Percentiles rank a stretch among this genome's conserved stretches.
These are phyloP conservation scores for Lipomyces chichibuensis DNA, from an alignment of 805 yeast genomes.

Conservation along the genomic window DNA sequence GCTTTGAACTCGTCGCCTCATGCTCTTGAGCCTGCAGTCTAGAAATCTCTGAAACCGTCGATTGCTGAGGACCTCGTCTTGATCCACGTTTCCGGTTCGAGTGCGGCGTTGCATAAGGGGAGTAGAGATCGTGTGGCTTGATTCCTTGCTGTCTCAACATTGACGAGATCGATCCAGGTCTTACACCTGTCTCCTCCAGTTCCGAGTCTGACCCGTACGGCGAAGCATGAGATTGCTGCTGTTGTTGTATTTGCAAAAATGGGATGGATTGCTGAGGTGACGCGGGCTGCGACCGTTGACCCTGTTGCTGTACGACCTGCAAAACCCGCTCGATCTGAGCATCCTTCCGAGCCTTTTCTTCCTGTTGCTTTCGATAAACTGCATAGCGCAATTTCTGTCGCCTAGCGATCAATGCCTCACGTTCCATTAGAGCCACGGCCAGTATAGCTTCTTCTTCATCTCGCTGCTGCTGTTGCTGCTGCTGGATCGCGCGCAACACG, in stretches of 20 bases:
- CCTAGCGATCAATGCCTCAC: constrained; percentile 31
- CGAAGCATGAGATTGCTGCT: constrained; percentile 5
- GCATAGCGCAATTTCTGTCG: constrained; percentile 32
- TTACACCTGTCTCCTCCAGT: constrained; percentile 24
- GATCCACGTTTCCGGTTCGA: constrained; percentile 25
- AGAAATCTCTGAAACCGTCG: neutral
- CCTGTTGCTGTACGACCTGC: constrained; percentile 15
- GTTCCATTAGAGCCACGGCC: constrained; percentile 27
- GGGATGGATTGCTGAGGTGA: neutral
- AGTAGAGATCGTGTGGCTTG: constrained; percentile 21
- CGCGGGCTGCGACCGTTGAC: constrained; percentile 1
- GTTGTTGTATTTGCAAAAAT: constrained; percentile 2
- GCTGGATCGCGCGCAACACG: constrained; percentile 35
- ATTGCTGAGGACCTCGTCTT: constrained; percentile 16
- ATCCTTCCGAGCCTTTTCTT: constrained; percentile 29
- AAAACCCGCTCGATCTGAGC: constrained; percentile 24
- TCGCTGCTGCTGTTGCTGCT: constrained; percentile 26
- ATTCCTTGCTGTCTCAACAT: constrained; percentile 28
- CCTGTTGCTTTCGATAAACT: constrained; percentile 34
- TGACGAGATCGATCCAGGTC: constrained; percentile 29
- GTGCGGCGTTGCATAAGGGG: neutral
- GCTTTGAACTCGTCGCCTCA: constrained; percentile 19
- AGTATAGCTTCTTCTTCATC: constrained; percentile 25
- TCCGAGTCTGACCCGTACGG: constrained; percentile 17
- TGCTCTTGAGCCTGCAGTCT: neutral